Conservation (phyloP, 2,329 filamentous ascomycete species). For the Colletotrichum brevisporum region DNA sequence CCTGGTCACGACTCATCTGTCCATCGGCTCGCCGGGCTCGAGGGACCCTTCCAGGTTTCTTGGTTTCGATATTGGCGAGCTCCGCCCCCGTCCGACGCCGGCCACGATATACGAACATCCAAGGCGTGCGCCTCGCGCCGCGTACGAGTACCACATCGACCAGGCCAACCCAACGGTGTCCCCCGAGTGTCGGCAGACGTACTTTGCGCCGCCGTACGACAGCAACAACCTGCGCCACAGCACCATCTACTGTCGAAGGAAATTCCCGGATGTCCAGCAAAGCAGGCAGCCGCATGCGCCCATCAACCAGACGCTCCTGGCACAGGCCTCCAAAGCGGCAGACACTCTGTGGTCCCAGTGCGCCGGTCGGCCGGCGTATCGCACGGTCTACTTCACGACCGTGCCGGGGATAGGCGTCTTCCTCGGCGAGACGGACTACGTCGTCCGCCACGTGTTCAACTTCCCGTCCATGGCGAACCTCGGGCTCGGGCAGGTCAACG, state of each 20-base stretch:
- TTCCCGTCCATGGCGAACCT: constrained; percentile 35
- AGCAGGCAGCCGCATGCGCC: constrained; percentile 1
- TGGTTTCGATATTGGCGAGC: constrained; percentile 30
- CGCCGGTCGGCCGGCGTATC: constrained; percentile 1
- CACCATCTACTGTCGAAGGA: constrained; percentile 26
- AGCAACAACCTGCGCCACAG: constrained; percentile 19
- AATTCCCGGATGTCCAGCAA: constrained; percentile 27
- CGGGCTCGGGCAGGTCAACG: constrained; percentile 35
- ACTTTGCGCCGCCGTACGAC: constrained; percentile 23
- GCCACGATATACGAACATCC: not conserved
- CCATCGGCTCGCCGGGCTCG: constrained; percentile 30
- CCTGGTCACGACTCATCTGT: constrained; percentile 30
- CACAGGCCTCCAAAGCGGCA: constrained; percentile 11
- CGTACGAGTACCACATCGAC: constrained; percentile 35
- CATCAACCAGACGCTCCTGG: not conserved
- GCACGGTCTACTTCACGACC: constrained; percentile 27
- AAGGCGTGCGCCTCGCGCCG: constrained; percentile 13
- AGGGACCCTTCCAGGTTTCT: constrained; percentile 34
- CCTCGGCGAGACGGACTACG: constrained; percentile 35
- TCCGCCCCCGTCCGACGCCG: not conserved
- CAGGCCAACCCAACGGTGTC: constrained; percentile 30
- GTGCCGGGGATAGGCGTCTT: constrained; percentile 30
- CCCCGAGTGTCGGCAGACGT: constrained; percentile 22
- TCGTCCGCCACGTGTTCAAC: constrained; percentile 24
- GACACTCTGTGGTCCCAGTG: constrained; percentile 20